Evolutionary conservation across 2,329 filamentous ascomycete genomes (phyloP).

Genomic region (Colletotrichum sp.): DNA sequence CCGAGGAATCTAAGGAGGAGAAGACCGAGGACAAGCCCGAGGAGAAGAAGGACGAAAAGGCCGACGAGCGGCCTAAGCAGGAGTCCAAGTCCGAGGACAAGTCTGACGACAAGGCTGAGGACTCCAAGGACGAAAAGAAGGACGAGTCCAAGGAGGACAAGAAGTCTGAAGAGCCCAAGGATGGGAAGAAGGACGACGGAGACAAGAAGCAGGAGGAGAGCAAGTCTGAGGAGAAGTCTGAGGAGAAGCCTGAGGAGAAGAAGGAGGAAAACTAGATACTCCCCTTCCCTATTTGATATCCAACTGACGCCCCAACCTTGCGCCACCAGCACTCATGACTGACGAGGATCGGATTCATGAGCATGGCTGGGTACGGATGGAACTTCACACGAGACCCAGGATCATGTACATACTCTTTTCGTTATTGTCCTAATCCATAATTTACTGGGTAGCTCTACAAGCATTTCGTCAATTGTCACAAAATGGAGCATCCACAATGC

Average conservation of each 20-base stretch:
- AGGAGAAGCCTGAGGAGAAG: neutral
- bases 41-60: conserved; percentile 17
- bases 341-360: neutral
- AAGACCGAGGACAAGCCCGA: conserved; percentile 19
- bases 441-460: neutral
- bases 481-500: neutral
- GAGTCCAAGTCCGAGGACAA: conserved; percentile 21
- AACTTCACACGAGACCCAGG: neutral
- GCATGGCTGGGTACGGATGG: neutral
- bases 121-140: conserved; percentile 19
- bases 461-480: neutral
- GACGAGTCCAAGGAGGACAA: neutral
- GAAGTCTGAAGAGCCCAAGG: conserved; percentile 30
- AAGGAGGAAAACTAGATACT: neutral
- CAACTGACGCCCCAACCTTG: neutral
- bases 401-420: neutral
- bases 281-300: neutral
- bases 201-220: conserved; percentile 25
- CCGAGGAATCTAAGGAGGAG: conserved; percentile 6
- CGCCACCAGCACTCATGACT: neutral
- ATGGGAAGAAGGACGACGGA: conserved; percentile 28
- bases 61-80: conserved; percentile 22
- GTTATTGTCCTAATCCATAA: neutral
- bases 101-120: neutral
- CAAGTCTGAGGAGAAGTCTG: neutral